phyloP scores from a whole-genome alignment of 768 basidiomycete genomes.

The Macrolepiota fuliginosa region DNA sequence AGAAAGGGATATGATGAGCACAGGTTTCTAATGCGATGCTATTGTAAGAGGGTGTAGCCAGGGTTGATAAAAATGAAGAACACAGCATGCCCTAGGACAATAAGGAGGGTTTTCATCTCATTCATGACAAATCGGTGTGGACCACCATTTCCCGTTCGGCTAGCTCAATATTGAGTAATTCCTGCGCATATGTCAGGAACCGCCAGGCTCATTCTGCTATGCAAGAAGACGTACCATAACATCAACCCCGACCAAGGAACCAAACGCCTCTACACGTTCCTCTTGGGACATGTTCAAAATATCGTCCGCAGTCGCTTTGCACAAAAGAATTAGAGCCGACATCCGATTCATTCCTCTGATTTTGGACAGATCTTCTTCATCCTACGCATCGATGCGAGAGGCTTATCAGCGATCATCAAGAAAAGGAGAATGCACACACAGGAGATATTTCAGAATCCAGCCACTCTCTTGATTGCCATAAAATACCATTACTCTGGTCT shows the following conservation, averaged over 20 bases:
- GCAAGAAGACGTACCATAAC: constrained; percentile 44
- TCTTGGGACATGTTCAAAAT: constrained; percentile 53
- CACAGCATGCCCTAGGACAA: too few species aligned
- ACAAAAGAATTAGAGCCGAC: constrained; percentile 63
- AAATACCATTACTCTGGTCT: constrained; percentile 37
- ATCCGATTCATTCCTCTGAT: constrained; percentile 69
- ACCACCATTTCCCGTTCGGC: too few species aligned
- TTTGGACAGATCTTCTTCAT: constrained; percentile 55
- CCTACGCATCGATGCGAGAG: constrained; percentile 33
- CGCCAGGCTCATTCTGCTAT: not conserved
- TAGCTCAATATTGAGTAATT: not conserved
- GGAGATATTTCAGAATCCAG: constrained; percentile 47
- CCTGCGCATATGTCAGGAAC: not conserved
- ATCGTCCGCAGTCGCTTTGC: constrained; percentile 48
- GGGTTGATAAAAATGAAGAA: too few species aligned
- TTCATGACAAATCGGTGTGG: too few species aligned
- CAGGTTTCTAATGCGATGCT: too few species aligned
- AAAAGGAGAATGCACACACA: constrained; percentile 3
- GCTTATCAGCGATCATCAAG: not conserved
- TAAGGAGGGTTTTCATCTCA: too few species aligned
- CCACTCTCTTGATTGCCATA: constrained; percentile 68
- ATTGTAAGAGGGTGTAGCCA: too few species aligned
- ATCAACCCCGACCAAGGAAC: constrained; percentile 43
- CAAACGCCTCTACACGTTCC: constrained; percentile 44
- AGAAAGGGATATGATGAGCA: too few species aligned